phyloP scores from a whole-genome alignment of 2,329 filamentous ascomycete genomes.

The Endothia cerciana region DNA sequence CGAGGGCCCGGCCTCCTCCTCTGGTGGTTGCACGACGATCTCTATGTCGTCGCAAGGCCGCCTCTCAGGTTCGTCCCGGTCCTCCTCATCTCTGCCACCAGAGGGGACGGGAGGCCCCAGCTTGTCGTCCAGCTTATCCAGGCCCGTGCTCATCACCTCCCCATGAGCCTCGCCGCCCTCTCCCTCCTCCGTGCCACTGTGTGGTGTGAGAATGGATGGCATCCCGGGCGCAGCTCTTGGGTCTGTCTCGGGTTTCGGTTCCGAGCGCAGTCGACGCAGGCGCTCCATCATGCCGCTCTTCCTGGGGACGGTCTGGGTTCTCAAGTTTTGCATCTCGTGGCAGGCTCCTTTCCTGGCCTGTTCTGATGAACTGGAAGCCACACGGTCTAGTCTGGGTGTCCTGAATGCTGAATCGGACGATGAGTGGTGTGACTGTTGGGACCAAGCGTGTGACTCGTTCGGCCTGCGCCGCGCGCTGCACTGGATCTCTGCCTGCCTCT shows the following conservation, averaged over 20 bases:
- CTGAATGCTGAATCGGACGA: background rate
- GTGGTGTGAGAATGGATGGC: background rate
- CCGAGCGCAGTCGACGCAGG: constrained; percentile 21
- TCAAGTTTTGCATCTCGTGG: background rate
- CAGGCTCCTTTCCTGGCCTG: no score
- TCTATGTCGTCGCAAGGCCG: background rate
- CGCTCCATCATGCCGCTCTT: constrained; percentile 28
- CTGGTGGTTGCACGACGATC: background rate
- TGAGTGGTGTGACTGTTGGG: background rate
- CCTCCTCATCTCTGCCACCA: background rate
- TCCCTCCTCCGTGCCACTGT: background rate
- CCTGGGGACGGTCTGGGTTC: background rate
- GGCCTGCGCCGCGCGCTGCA: background rate
- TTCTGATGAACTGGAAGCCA: no score
- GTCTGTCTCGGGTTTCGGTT: background rate
- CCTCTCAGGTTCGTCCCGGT: background rate
- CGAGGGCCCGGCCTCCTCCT: background rate
- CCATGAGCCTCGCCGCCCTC: background rate
- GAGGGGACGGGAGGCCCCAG: constrained; percentile 9
- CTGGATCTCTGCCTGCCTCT: background rate
- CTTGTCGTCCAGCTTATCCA: constrained; percentile 19
- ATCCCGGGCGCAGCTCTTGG: constrained; percentile 5
- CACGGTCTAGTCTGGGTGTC: background rate
- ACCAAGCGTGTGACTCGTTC: background rate
- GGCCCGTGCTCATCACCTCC: constrained; percentile 6